Percentiles rank a stretch among this genome's conserved stretches.
phyloP scores from a whole-genome alignment of 768 basidiomycete species.

The Tulasnella sp. region DNA sequence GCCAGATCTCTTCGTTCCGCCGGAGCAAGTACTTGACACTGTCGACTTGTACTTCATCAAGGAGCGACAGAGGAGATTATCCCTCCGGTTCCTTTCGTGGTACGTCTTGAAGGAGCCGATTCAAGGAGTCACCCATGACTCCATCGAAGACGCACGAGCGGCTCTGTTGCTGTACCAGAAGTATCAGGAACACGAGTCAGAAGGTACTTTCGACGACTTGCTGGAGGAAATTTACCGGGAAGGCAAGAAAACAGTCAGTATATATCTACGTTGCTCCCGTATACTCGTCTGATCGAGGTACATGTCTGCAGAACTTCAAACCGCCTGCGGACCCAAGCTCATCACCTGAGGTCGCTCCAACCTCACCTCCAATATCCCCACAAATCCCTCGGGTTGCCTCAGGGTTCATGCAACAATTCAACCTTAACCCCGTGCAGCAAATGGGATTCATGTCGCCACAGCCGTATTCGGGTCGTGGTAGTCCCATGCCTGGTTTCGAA shows the following conservation, averaged over 20 bases:
- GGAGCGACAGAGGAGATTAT: constrained; percentile 81
- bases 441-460: constrained; percentile 9
- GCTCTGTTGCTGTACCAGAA: constrained; percentile 85
- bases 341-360: background rate
- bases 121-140: constrained; percentile 93
- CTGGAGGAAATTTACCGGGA: constrained; percentile 83
- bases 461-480: background rate
- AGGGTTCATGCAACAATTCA: background rate
- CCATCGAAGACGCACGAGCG: constrained; percentile 94
- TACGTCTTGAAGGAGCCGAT: constrained; percentile 90
- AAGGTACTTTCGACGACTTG: constrained; percentile 80
- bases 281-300: background rate
- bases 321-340: constrained; percentile 13
- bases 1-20: constrained; percentile 94
- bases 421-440: background rate
- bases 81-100: constrained; percentile 92
- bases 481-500: background rate
- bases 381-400: background rate
- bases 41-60: constrained; percentile 93
- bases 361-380: background rate
- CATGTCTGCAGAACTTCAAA: constrained; percentile 27
- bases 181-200: constrained; percentile 73
- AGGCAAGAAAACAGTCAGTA: constrained; percentile 72
- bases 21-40: constrained; percentile 94
- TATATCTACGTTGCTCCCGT: background rate